Conservation (phyloP, 495 filamentous ascomycete genomes). For the Daldinia caldariorum region DNA sequence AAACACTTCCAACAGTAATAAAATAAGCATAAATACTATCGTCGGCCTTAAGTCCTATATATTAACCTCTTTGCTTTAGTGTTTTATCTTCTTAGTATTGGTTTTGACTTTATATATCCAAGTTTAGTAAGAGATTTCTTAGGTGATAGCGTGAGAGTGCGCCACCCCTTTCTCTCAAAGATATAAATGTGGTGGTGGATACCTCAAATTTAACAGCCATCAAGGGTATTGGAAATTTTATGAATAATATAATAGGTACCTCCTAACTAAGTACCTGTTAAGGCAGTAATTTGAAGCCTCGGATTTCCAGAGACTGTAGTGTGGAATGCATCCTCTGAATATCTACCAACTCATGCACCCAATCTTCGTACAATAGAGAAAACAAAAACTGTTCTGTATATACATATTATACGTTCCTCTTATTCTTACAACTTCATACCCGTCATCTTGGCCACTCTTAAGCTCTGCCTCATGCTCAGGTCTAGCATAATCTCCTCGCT, state of each 20-base stretch:
- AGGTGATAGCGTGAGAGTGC: no score
- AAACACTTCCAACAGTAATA: no score
- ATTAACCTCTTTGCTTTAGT: no score
- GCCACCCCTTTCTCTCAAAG: no score
- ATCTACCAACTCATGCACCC: constrained; percentile 21
- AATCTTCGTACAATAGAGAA: constrained; percentile 10
- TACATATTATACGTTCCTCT: constrained; percentile 24
- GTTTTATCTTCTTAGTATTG: no score
- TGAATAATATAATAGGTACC: neutral
- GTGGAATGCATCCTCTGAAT: constrained; percentile 16
- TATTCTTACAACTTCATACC: constrained; percentile 89
- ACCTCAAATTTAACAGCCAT: neutral
- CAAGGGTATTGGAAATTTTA: neutral
- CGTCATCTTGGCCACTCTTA: constrained; percentile 88
- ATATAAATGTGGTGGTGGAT: neutral
- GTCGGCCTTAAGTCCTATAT: no score
- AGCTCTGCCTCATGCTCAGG: constrained; percentile 90
- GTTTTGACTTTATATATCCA: no score
- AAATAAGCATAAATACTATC: no score
- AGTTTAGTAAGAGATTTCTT: no score
- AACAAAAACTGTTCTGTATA: constrained; percentile 2
- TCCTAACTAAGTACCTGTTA: neutral
- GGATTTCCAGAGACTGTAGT: constrained; percentile 13
- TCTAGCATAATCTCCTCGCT: constrained; percentile 99
- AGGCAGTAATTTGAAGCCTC: constrained; percentile 10